A percentile compares a stretch with the other conserved stretches of the same genome.
phyloP scores from a whole-genome alignment of 345 rosid species.

The Gossypioides kirkii region DNA sequence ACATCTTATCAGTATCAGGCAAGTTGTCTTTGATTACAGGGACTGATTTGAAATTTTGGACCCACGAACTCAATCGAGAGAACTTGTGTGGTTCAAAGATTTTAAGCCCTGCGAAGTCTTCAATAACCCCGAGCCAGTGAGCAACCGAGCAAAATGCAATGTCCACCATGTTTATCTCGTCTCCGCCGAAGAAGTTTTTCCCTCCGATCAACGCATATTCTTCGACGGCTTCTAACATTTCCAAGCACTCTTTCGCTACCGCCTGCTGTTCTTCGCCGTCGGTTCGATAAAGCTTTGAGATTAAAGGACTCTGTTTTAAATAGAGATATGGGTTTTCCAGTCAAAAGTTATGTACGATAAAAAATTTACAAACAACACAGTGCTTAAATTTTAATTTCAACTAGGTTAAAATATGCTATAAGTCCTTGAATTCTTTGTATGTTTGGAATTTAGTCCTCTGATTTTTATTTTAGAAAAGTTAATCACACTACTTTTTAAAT shows the following conservation, averaged over 20 bases:
- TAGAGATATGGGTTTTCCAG: neutral
- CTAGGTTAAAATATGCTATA: too few relatives aligned
- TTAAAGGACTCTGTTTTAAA: neutral
- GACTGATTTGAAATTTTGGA: conserved; percentile 5
- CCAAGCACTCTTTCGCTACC: conserved; percentile 5
- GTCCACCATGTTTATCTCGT: conserved; percentile 18
- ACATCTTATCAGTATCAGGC: neutral
- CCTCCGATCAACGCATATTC: neutral
- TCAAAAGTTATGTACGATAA: too few relatives aligned
- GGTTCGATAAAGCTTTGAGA: conserved; percentile 4
- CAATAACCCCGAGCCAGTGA: conserved; percentile 7
- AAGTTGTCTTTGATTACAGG: conserved; percentile 12
- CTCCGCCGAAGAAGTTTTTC: conserved; percentile 20
- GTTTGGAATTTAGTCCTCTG: too few relatives aligned
- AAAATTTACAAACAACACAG: too few relatives aligned
- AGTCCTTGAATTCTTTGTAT: too few relatives aligned
- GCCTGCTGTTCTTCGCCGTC: conserved; percentile 16
- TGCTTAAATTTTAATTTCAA: too few relatives aligned
- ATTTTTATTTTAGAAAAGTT: too few relatives aligned
- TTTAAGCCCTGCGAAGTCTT: neutral
- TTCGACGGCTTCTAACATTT: conserved; percentile 13
- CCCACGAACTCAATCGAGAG: conserved; percentile 17
- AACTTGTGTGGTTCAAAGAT: conserved; percentile 10
- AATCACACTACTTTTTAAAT: too few relatives aligned
- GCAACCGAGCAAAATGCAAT: conserved; percentile 12